Evolutionary conservation across 1,284 basidiomycete species (phyloP), one percentile per base, ranked within the genome.

Genomic region (Porogramme epimiltina): DNA sequence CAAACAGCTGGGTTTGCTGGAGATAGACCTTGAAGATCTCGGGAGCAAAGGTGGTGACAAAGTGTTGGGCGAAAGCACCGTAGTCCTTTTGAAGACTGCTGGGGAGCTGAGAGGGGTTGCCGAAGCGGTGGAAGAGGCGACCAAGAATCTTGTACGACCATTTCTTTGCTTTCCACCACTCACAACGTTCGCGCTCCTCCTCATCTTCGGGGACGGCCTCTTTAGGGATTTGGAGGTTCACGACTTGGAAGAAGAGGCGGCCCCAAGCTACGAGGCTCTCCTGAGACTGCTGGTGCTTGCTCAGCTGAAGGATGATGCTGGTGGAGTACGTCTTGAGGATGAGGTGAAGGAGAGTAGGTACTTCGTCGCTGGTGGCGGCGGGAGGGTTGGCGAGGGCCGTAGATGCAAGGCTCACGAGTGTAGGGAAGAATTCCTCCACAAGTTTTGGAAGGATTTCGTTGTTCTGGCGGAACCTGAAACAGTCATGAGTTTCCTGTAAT

Each of bases 141-240:
- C 87, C 87, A 9, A 93, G 74, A 38, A 82, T 83, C 28, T 79
- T 82, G 66, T 87, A 93, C 1, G 92, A 88, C 91, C 92, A 93
- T 66, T 95, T 95, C 72, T 94, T 95, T 4, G 87, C 81, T 64
- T 87, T 89, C 86, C 89, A 91, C 92, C 92, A 95, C 59, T 91
- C 87, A 49, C 76, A 82, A 45, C 76, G 75, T 69, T 94, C 90
- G 36, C 87, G 75, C 26, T 89, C 87, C 4, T 91, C 88, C 55
- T 83, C 78, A 53, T 89, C 82, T 25, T 80, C 80, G 1, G 89
- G 87, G 0, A 91, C 80, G 19, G 74, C 81, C 1, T 84, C 81
- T 43, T 74, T 70, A 0, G 89, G 86, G 33, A 93, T 72, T 49
- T 79, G 75, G 28, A 91, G 71, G 59, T 87, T 85, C 31, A 93